These are phyloP conservation scores for Camelina hispida DNA, from an alignment of 345 rosid genomes.

Conservation along the genomic window DNA sequence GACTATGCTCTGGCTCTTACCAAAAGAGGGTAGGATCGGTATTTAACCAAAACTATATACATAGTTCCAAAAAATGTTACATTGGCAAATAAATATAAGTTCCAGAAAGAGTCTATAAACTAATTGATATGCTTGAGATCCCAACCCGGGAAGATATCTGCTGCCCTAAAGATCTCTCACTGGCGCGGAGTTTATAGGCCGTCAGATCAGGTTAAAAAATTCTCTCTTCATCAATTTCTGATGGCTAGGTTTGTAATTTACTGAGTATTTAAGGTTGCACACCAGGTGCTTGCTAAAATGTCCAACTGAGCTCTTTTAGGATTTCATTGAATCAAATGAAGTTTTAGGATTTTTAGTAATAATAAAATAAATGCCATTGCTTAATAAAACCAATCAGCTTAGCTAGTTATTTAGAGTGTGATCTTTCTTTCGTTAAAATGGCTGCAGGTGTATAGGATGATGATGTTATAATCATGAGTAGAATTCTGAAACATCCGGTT, in stretches of 20 bases:
- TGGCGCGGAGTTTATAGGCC: not conserved
- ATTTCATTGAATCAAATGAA: not conserved
- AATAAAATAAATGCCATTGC: not conserved
- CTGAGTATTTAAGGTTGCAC: not conserved
- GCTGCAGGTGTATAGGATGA: constrained; percentile 28
- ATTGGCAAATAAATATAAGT: not conserved
- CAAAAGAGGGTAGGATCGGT: not conserved
- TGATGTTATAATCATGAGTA: constrained; percentile 39
- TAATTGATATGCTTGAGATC: constrained; percentile 4
- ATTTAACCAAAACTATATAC: not conserved
- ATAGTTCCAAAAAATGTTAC: not conserved
- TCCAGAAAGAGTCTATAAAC: not conserved
- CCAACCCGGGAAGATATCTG: not conserved
- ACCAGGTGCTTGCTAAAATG: constrained; percentile 34
- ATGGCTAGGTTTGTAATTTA: not conserved
- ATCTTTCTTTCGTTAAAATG: not conserved
- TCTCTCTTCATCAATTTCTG: not conserved
- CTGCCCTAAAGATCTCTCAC: not conserved
- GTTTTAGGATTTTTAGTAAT: too few species aligned
- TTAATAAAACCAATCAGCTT: not conserved
- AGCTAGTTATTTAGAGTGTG: not conserved
- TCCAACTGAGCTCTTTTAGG: not conserved
- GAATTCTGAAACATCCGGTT: constrained; percentile 36
- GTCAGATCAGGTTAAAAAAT: not conserved
- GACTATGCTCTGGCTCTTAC: not conserved